phyloP scores from a whole-genome alignment of 768 basidiomycete species.

The Trametes gibbosa region DNA sequence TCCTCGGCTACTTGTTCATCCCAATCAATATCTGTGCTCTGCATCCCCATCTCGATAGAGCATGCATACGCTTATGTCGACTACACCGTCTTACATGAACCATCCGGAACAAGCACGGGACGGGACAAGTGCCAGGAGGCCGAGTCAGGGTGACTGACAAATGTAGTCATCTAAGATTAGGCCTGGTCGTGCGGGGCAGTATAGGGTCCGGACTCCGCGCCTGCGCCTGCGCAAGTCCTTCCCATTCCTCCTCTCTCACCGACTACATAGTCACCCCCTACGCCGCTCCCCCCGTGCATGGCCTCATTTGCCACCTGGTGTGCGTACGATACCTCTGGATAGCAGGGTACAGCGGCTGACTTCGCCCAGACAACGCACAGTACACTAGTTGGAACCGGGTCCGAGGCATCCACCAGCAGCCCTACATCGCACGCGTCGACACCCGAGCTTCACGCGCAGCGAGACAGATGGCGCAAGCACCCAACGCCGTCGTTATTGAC shows the following conservation, averaged over 20 bases:
- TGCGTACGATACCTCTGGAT: slow-evolving; percentile 29
- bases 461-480: slow-evolving; percentile 44
- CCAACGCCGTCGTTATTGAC: slow-evolving; percentile 30
- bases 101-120: not conserved
- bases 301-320: slow-evolving; percentile 36
- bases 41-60: not conserved
- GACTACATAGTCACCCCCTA: slow-evolving; percentile 12
- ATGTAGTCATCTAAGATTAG: slow-evolving; percentile 15
- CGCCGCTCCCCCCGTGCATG: slow-evolving; percentile 19
- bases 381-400: slow-evolving; percentile 60
- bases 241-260: slow-evolving; percentile 12
- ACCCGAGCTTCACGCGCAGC: slow-evolving; percentile 48
- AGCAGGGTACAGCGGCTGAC: slow-evolving; percentile 10
- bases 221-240: not conserved
- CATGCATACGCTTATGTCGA: too few relatives aligned
- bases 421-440: slow-evolving; percentile 50
- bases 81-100: too few relatives aligned
- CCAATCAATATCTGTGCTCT: not conserved
- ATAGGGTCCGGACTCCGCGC: slow-evolving; percentile 2
- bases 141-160: slow-evolving; percentile 16
- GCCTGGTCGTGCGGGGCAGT: slow-evolving; percentile 1
- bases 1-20: too few relatives aligned
- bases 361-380: slow-evolving; percentile 42
- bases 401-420: slow-evolving; percentile 48
- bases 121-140: not conserved